These are phyloP conservation scores for Mycena belliarum DNA, from an alignment of 768 basidiomycete genomes.

Conservation along the genomic window DNA sequence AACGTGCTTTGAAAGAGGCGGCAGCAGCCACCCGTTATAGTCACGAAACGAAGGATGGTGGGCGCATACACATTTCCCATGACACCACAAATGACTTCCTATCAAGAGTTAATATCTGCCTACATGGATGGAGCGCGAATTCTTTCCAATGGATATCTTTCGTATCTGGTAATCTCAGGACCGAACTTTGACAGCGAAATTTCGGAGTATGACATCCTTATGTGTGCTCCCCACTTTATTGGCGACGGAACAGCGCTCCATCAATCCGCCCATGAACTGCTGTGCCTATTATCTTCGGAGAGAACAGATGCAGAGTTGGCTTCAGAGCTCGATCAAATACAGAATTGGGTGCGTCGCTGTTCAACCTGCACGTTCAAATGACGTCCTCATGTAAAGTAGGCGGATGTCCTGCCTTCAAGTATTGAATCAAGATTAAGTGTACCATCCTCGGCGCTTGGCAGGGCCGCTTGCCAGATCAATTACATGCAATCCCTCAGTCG, in stretches of 20 bases:
- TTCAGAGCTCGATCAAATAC: conserved; percentile 15
- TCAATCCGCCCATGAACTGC: conserved; percentile 64
- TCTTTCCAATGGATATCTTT: conserved; percentile 51
- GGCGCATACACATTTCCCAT: conserved; percentile 5
- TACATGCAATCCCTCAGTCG: conserved; percentile 44
- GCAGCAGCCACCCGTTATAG: conserved; percentile 39
- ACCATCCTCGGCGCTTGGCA: conserved; percentile 24
- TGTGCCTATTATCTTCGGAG: conserved; percentile 38
- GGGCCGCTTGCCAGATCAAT: conserved; percentile 49
- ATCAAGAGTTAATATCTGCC: conserved; percentile 46
- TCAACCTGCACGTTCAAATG: neutral
- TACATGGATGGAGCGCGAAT: conserved; percentile 67
- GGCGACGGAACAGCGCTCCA: conserved; percentile 73
- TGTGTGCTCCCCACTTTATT: conserved; percentile 65
- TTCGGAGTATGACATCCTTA: conserved; percentile 43
- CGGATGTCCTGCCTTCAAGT: conserved; percentile 26
- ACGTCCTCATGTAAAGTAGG: too few relatives aligned
- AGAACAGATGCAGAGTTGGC: conserved; percentile 25
- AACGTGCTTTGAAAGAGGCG: conserved; percentile 45
- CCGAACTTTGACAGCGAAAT: conserved; percentile 2
- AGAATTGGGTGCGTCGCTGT: conserved; percentile 24
- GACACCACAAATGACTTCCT: neutral
- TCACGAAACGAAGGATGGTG: conserved; percentile 45
- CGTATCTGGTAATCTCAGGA: conserved; percentile 43
- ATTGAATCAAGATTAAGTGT: conserved; percentile 29